Evolutionary conservation across 495 filamentous ascomycete species (phyloP).

Genomic region (Aspergillus saccharolyticus): DNA sequence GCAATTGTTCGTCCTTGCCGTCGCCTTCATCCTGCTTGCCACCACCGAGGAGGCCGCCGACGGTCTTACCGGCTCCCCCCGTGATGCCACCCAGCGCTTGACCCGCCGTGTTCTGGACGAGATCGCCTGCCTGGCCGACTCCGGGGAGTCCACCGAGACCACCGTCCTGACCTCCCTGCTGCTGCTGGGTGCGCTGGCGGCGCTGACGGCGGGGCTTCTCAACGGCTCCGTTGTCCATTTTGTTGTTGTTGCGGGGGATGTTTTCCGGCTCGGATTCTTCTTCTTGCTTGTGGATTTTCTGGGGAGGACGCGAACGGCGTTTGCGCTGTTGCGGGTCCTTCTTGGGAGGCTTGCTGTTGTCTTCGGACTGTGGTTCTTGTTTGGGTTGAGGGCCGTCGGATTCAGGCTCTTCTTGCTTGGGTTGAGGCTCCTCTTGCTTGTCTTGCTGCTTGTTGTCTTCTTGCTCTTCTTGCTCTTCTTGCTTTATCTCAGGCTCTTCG

Average conservation of each 20-base stretch:
- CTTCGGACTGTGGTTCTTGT: constrained; percentile 19
- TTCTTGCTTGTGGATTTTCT: constrained; percentile 15
- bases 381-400: constrained; percentile 14
- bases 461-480: constrained; percentile 15
- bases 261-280: constrained; percentile 37
- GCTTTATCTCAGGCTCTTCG: constrained; percentile 4
- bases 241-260: constrained; percentile 19
- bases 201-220: constrained; percentile 26
- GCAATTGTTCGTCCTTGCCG: constrained; percentile 63
- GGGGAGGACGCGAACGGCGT: constrained; percentile 13
- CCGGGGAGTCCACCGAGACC: constrained; percentile 51
- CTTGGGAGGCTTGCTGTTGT: constrained; percentile 17
- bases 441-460: constrained; percentile 17
- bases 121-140: constrained; percentile 51
- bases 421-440: constrained; percentile 15
- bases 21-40: constrained; percentile 35
- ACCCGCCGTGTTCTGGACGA: constrained; percentile 61
- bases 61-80: constrained; percentile 52
- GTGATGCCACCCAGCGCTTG: constrained; percentile 54
- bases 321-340: constrained; percentile 18
- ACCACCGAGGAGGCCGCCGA: constrained; percentile 44
- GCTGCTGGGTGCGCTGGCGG: constrained; percentile 28
- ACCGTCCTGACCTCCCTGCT: constrained; percentile 36
- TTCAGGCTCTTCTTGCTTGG: constrained; percentile 17
- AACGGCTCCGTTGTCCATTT: constrained; percentile 31